Conservation (phyloP, 2,329 filamentous ascomycete genomes). For the Xylariales sp. region DNA sequence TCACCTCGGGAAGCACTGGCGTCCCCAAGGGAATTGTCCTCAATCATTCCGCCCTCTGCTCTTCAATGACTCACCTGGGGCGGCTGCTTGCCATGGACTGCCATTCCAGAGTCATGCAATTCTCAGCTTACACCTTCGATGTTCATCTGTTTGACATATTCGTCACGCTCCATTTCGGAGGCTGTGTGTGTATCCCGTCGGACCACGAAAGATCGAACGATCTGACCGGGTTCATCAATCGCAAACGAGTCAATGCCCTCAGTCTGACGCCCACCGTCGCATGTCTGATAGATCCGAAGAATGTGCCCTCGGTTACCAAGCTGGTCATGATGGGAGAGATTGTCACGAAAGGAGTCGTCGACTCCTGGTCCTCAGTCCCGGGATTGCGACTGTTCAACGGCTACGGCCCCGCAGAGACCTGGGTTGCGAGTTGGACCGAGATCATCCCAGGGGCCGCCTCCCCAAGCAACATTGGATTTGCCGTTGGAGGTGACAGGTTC, state of each 20-base stretch:
- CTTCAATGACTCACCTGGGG: background rate
- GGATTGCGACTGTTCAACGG: background rate
- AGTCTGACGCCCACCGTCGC: conserved; percentile 25
- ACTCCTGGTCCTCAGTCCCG: background rate
- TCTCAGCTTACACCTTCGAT: conserved; percentile 35
- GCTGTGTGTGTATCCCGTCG: conserved; percentile 35
- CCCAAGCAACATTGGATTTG: background rate
- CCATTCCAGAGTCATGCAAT: conserved; percentile 18
- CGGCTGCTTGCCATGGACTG: background rate
- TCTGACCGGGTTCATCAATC: conserved; percentile 23
- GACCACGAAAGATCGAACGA: conserved; percentile 34
- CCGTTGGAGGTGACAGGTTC: background rate
- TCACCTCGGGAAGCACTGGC: conserved; percentile 7
- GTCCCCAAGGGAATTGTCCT: conserved; percentile 11
- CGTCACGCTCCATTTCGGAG: conserved; percentile 32
- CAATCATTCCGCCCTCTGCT: background rate
- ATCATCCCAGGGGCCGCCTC: background rate
- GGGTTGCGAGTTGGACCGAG: conserved; percentile 34
- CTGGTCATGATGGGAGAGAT: conserved; percentile 23
- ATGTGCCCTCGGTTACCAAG: conserved; percentile 18
- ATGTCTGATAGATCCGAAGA: conserved; percentile 17
- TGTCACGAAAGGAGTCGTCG: conserved; percentile 9
- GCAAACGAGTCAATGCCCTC: conserved; percentile 16
- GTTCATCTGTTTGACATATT: conserved; percentile 35
- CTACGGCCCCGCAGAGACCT: conserved; percentile 3